phyloP scores from a whole-genome alignment of 306 rosid genomes.

The Ceratonia siliqua region DNA sequence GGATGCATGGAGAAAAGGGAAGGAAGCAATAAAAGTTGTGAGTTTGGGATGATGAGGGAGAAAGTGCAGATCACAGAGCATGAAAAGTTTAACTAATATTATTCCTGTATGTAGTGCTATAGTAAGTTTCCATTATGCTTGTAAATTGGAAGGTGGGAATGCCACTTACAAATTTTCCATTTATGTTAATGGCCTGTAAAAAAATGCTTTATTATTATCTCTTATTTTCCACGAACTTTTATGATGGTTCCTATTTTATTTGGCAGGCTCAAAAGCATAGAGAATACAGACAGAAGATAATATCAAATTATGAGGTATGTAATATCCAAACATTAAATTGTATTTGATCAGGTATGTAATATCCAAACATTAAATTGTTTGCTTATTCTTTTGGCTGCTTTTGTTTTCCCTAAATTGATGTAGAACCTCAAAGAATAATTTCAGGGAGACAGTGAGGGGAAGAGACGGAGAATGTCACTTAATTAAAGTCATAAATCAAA shows the following conservation, averaged over 20 bases:
- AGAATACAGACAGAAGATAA: constrained; percentile 80
- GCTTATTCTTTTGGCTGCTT: constrained; percentile 9
- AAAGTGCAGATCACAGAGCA: not conserved
- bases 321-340: not conserved
- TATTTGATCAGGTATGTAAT: constrained; percentile 60
- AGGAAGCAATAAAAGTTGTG: not conserved
- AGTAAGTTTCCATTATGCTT: not conserved
- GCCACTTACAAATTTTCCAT: constrained; percentile 9
- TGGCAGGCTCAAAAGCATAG: constrained; percentile 76
- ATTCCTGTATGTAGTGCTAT: not conserved
- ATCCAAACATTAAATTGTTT: constrained; percentile 1
- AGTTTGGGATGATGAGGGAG: not conserved
- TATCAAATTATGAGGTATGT: constrained; percentile 73
- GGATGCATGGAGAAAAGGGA: not conserved
- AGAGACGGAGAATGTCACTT: constrained; percentile 2
- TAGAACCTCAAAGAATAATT: constrained; percentile 6
- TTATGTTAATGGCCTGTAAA: not conserved
- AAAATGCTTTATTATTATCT: not conserved
- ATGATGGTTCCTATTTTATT: constrained; percentile 29
- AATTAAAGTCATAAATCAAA: constrained; percentile 24
- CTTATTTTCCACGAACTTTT: not conserved
- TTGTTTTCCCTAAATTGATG: constrained; percentile 22
- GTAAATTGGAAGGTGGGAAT: constrained; percentile 10
- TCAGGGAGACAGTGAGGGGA: constrained; percentile 6
- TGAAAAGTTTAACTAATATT: not conserved